phyloP scores from a whole-genome alignment of 2,329 filamentous ascomycete genomes.

The Mycosphaerella sp. region DNA sequence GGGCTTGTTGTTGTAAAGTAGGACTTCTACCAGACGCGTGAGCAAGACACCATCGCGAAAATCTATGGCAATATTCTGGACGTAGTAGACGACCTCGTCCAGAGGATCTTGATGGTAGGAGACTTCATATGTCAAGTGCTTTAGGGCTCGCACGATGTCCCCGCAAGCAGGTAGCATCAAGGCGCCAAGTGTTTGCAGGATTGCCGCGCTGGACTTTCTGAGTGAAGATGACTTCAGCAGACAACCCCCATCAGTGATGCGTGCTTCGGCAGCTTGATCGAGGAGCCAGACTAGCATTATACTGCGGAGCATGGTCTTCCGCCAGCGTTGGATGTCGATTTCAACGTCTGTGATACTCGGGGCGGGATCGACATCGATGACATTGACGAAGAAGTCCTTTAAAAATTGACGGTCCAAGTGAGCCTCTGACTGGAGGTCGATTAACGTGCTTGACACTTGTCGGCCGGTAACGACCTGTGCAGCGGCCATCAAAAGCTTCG shows the following conservation, averaged over 20 bases:
- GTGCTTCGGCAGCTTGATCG: slow-evolving; percentile 47
- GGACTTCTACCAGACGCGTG: slow-evolving; percentile 54
- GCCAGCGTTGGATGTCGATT: slow-evolving; percentile 37
- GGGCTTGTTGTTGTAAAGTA: slow-evolving; percentile 35
- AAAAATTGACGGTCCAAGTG: slow-evolving; percentile 41
- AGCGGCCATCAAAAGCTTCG: slow-evolving; percentile 46
- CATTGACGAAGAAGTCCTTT: slow-evolving; percentile 52
- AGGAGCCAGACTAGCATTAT: slow-evolving; percentile 56
- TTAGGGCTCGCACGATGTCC: slow-evolving; percentile 50
- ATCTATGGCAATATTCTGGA: slow-evolving; percentile 57
- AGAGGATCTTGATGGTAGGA: slow-evolving; percentile 51
- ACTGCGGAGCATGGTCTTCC: slow-evolving; percentile 52
- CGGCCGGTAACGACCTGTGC: slow-evolving; percentile 56
- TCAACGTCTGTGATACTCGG: slow-evolving; percentile 1
- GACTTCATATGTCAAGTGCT: slow-evolving; percentile 53
- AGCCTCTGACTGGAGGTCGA: slow-evolving; percentile 10
- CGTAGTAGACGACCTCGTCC: slow-evolving; percentile 53
- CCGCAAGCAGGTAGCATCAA: slow-evolving; percentile 55
- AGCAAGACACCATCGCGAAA: slow-evolving; percentile 56
- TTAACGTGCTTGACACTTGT: slow-evolving; percentile 20
- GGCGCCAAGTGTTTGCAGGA: slow-evolving; percentile 48
- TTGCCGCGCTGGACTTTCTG: slow-evolving; percentile 51
- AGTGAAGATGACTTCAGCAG: slow-evolving; percentile 49
- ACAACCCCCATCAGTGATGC: slow-evolving; percentile 34
- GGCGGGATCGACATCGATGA: slow-evolving; percentile 47